phyloP scores from a whole-genome alignment of 2,329 filamentous ascomycete genomes.

The Nemania serpens region DNA sequence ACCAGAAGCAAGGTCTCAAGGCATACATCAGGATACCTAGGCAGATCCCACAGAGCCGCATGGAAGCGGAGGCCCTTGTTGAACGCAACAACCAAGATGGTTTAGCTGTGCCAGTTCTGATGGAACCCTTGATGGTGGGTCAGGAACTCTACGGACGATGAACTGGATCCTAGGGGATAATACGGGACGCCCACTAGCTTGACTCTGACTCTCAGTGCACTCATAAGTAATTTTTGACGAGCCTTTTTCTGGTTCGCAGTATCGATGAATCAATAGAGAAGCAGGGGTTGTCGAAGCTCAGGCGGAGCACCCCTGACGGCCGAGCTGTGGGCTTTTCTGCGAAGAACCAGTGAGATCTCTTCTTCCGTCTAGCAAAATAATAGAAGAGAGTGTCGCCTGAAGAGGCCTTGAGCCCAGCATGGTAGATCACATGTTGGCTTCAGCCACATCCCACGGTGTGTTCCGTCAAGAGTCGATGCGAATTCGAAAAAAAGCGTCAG shows the following conservation, averaged over 20 bases:
- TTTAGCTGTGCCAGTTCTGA: conserved; percentile 26
- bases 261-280: conserved; percentile 27
- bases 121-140: conserved; percentile 35
- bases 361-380: conserved; percentile 21
- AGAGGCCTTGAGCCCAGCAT: conserved; percentile 11
- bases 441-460: conserved; percentile 20
- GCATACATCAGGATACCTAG: conserved; percentile 32
- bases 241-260: conserved; percentile 29
- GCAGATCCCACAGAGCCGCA: conserved; percentile 29
- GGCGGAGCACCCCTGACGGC: conserved; percentile 31
- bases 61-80: conserved; percentile 25
- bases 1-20: conserved; percentile 28
- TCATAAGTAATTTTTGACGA: conserved; percentile 31
- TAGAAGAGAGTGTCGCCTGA: conserved; percentile 34
- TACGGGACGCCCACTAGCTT: conserved; percentile 29
- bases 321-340: conserved; percentile 30
- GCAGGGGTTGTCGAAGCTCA: conserved; percentile 32
- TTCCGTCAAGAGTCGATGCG: neutral
- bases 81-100: conserved; percentile 30
- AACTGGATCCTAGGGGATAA: conserved; percentile 27
- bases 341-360: conserved; percentile 29
- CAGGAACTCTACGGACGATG: conserved; percentile 25
- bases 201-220: conserved; percentile 31
- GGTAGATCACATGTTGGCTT: conserved; percentile 20
- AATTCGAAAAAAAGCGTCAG: conserved; percentile 4